Conservation (phyloP, 1,284 basidiomycete genomes). For the Puccinia triticina region DNA sequence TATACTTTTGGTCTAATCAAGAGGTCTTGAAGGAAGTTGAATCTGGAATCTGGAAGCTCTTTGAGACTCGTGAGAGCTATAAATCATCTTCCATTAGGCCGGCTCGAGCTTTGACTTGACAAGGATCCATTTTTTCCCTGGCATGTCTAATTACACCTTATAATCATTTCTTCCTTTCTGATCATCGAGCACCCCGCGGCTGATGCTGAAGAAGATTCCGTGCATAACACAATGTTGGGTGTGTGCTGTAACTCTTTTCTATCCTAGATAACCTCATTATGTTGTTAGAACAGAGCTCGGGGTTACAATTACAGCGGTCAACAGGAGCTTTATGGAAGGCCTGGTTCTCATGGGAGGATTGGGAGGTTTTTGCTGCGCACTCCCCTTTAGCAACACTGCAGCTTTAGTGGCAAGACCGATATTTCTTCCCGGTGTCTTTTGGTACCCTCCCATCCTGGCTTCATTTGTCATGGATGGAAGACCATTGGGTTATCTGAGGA, state of each 20-base stretch:
- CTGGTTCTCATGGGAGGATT: no score
- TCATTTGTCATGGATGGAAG: no score
- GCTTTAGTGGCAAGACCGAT: no score
- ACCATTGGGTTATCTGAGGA: no score
- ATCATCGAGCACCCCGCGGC: background rate
- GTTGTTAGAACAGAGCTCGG: background rate
- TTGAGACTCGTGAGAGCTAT: slow-evolving; percentile 53
- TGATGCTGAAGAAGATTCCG: background rate
- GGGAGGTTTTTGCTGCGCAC: no score
- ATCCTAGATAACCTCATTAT: background rate
- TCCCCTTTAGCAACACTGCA: no score
- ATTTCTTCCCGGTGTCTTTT: no score
- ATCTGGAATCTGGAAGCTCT: slow-evolving; percentile 54
- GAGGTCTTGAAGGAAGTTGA: slow-evolving; percentile 69
- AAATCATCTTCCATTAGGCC: slow-evolving; percentile 1
- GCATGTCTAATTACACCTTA: background rate
- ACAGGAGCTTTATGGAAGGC: no score
- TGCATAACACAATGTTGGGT: slow-evolving; percentile 20
- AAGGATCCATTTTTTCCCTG: background rate
- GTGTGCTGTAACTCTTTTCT: background rate
- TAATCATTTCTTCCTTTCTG: background rate
- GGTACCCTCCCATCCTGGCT: no score
- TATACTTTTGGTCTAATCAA: slow-evolving; percentile 79
- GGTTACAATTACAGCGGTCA: no score
- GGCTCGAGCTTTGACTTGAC: slow-evolving; percentile 24